A percentile compares a stretch with the other conserved stretches of the same genome.
Conservation (phyloP, 352 stramenopile species). For the Blastocystis sp. region DNA sequence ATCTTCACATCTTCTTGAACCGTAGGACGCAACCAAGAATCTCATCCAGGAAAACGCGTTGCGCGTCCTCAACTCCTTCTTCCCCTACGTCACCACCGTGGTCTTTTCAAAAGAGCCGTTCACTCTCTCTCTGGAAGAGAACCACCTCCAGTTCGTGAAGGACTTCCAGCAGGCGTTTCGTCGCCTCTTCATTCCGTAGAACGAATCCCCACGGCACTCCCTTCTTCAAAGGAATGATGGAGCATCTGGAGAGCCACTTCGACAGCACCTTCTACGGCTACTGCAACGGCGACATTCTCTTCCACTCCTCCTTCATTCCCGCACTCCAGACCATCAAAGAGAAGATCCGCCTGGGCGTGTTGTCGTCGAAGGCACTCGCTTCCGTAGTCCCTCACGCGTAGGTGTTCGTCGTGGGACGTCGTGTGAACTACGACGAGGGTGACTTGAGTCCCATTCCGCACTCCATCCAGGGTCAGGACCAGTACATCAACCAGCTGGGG, state of each 20-base stretch:
- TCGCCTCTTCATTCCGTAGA: neutral
- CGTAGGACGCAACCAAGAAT: conserved; percentile 17
- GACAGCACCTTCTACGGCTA: conserved; percentile 65
- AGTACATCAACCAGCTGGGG: conserved; percentile 3
- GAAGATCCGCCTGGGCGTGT: neutral
- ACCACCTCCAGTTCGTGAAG: neutral
- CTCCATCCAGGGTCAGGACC: neutral
- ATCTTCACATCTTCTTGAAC: neutral
- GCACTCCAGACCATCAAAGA: neutral
- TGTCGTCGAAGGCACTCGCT: conserved; percentile 6
- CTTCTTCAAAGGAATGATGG: conserved; percentile 69
- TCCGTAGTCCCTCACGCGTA: neutral
- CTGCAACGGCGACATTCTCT: conserved; percentile 73
- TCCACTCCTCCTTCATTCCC: conserved; percentile 35
- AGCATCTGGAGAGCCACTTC: conserved; percentile 28
- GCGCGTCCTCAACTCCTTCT: conserved; percentile 50
- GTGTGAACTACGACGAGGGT: conserved; percentile 40
- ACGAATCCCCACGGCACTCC: conserved; percentile 69
- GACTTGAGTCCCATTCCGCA: conserved; percentile 2
- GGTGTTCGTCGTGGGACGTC: conserved; percentile 49
- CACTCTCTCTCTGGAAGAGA: neutral
- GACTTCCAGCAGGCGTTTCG: neutral
- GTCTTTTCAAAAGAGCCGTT: conserved; percentile 20
- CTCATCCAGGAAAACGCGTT: conserved; percentile 33
- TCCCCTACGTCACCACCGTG: conserved; percentile 22